Evolutionary conservation across 1,284 basidiomycete species (phyloP).

Genomic region (Ceratobasidium sp.): DNA sequence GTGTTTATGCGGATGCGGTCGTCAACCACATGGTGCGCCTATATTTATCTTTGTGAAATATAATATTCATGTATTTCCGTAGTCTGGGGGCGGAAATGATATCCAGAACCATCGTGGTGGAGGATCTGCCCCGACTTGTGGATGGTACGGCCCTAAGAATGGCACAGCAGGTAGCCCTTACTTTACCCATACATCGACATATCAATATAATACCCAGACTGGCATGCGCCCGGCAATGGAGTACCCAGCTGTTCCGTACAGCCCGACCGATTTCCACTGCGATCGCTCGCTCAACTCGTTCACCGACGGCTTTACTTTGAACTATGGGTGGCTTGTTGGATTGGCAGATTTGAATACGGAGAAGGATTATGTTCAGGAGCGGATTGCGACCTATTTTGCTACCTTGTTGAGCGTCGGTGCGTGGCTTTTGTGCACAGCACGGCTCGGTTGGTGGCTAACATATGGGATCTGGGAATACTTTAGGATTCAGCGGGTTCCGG

Average conservation of each 20-base stretch:
- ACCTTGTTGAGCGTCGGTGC: slow-evolving; percentile 27
- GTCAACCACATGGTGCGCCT: slow-evolving; percentile 33
- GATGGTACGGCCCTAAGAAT: slow-evolving; percentile 36
- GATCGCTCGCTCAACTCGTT: slow-evolving; percentile 30
- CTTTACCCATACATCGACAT: slow-evolving; percentile 37
- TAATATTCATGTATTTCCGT: background rate
- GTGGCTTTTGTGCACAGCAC: background rate
- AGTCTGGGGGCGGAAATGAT: slow-evolving; percentile 38
- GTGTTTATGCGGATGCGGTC: slow-evolving; percentile 35
- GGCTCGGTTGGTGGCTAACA: too few relatives aligned
- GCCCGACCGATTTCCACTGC: slow-evolving; percentile 35
- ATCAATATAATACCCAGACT: slow-evolving; percentile 31
- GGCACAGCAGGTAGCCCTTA: slow-evolving; percentile 34
- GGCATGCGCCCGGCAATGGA: slow-evolving; percentile 36
- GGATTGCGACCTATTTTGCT: slow-evolving; percentile 34
- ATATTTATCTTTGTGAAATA: background rate
- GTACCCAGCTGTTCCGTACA: slow-evolving; percentile 33
- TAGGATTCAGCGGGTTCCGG: slow-evolving; percentile 35
- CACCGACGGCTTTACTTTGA: slow-evolving; percentile 31
- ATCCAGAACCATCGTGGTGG: slow-evolving; percentile 35
- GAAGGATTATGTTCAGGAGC: slow-evolving; percentile 25
- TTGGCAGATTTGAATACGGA: slow-evolving; percentile 33
- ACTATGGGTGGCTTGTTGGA: slow-evolving; percentile 33
- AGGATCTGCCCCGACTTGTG: slow-evolving; percentile 19
- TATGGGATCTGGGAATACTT: background rate